Base-by-base conservation (phyloP, 192 early-diverging fungal species). In the Coemansia sp. region DNA sequence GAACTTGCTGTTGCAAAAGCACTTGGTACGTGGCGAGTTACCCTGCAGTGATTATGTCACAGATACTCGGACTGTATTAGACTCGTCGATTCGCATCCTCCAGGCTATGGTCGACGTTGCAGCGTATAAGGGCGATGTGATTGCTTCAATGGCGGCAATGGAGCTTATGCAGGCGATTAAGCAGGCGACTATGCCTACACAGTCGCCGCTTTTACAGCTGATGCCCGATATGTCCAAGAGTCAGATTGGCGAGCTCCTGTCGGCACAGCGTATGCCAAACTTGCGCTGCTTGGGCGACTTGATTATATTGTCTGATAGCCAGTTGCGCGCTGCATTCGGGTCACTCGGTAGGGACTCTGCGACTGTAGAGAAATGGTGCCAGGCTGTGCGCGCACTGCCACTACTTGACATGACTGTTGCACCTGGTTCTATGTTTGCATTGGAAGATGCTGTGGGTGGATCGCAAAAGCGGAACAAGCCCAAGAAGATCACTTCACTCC, bases 31-130 rank as follows among this genome's bases (percentile, higher is more conserved):
- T 31, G 86, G 90, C 34, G 80, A 85, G 24, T 76, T 99, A 27
- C 95, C 97, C 0, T 91, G 90, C 64, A 83, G 93, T 46, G 98
- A 99, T 86, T 98, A 94, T 78, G 81, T 87, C 29, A 97, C 97
- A 0, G 98, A 99, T 79, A 92, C 90, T 5, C 89, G 91, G 3
- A 91, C 93, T 1, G 95, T 99, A 9, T 79, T 99, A 31, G 97
- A 98, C 75, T 93, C 94, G 67, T 86, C 92, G 36, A 91, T 98
- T 52, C 95, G 97, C 70, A 89, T 99, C 33, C 79, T 94, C 70
- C 91, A 94, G 86, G 97, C 98, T 22, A 96, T 98, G 95, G 89
- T 98, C 52, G 96, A 98, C 76, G 86, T 96, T 24, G 93, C 92
- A 3, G 88, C 89, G 52, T 85, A 80, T 47, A 78, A 87, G 67